phyloP scores from a whole-genome alignment of 805 yeast species.

The Nakazawaea holstii region DNA sequence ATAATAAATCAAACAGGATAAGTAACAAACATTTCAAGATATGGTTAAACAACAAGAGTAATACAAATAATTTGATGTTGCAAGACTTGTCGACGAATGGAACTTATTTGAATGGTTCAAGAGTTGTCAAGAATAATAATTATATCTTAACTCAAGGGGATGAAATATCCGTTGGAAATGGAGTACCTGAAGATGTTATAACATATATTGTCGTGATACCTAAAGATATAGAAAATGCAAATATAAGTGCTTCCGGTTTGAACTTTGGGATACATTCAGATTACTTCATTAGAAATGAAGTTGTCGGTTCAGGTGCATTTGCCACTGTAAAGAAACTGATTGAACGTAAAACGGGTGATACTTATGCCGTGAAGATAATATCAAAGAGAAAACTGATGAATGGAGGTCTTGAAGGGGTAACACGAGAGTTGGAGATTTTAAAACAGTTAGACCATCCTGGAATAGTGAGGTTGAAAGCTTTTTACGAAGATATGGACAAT shows the following conservation, averaged over 20 bases:
- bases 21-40: constrained; percentile 69
- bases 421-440: constrained; percentile 79
- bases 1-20: constrained; percentile 54
- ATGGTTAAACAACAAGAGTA: constrained; percentile 55
- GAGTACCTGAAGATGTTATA: constrained; percentile 66
- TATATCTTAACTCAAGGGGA: constrained; percentile 88
- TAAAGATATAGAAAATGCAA: constrained; percentile 25
- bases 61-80: constrained; percentile 44
- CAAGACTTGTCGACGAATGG: constrained; percentile 89
- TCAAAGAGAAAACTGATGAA: constrained; percentile 72
- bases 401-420: constrained; percentile 75
- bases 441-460: constrained; percentile 77
- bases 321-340: constrained; percentile 92
- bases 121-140: constrained; percentile 71
- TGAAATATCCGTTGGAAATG: constrained; percentile 85
- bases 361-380: constrained; percentile 89
- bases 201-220: constrained; percentile 49
- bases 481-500: constrained; percentile 75
- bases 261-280: constrained; percentile 30
- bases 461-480: constrained; percentile 76
- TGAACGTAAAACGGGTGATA: constrained; percentile 76
- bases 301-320: constrained; percentile 97
- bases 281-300: constrained; percentile 75
- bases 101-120: constrained; percentile 72
- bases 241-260: constrained; percentile 25